Evolutionary conservation across 257 asterid species (phyloP).

Genomic region (Catharanthus roseus): DNA sequence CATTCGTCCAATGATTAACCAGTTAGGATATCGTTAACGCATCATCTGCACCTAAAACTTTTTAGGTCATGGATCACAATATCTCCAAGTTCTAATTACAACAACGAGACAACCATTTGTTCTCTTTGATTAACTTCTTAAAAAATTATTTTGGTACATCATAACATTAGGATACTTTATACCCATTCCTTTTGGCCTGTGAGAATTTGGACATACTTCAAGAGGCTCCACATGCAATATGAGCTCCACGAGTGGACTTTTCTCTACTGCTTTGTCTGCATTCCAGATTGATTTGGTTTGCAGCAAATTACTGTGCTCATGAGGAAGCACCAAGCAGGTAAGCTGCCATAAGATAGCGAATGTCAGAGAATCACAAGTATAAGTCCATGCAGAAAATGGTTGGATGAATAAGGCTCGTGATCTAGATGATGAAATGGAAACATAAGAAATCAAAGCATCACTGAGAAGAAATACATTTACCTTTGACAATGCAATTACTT

Average conservation of each 20-base stretch:
- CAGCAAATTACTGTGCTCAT: constrained; percentile 52
- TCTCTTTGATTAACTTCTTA: neutral
- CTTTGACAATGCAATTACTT: constrained; percentile 79
- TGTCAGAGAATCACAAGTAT: neutral
- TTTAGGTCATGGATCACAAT: neutral
- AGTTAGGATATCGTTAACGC: neutral
- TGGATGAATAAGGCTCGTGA: neutral
- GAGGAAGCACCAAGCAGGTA: constrained; percentile 81
- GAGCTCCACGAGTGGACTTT: constrained; percentile 63
- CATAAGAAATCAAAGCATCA: constrained; percentile 1
- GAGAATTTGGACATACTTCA: constrained; percentile 48
- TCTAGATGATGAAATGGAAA: neutral
- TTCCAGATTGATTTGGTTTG: constrained; percentile 84
- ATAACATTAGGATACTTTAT: neutral
- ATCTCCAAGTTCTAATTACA: neutral
- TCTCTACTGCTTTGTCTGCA: constrained; percentile 57
- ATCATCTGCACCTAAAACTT: neutral
- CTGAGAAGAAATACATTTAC: constrained; percentile 28
- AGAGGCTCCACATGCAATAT: constrained; percentile 79
- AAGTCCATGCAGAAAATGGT: neutral
- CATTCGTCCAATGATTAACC: neutral
- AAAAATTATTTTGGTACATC: neutral
- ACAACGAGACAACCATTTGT: neutral
- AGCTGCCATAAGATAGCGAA: constrained; percentile 46
- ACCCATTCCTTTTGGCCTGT: neutral